phyloP scores from a whole-genome alignment of 495 filamentous ascomycete genomes.

The Aspergillus nanangensis region DNA sequence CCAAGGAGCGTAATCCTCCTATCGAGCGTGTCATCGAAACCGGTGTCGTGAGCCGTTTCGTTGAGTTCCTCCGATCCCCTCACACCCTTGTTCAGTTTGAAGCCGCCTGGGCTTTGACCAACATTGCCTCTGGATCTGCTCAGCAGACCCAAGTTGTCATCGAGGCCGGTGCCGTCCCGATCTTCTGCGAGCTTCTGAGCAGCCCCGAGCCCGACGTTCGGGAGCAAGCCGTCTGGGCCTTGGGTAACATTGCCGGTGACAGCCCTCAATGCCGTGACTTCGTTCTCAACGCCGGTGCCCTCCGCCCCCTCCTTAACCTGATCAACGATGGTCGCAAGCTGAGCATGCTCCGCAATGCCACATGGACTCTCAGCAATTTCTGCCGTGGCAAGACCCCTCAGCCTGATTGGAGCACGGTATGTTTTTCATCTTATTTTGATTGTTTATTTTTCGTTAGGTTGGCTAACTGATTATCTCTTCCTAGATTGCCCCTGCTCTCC shows the following conservation, averaged over 20 bases:
- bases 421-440: background rate
- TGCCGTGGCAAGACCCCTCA: conserved; percentile 99
- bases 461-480: background rate
- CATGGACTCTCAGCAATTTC: conserved; percentile 99
- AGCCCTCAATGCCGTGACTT: conserved; percentile 96
- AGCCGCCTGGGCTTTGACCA: conserved; percentile 98
- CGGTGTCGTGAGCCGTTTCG: conserved; percentile 94
- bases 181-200: conserved; percentile 92
- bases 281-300: conserved; percentile 82
- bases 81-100: conserved; percentile 99
- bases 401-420: conserved; percentile 93
- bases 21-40: conserved; percentile 99
- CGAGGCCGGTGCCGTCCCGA: conserved; percentile 95
- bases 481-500: conserved; percentile 93
- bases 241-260: conserved; percentile 99
- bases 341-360: conserved; percentile 98
- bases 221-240: conserved; percentile 97
- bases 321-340: conserved; percentile 97
- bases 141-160: conserved; percentile 98
- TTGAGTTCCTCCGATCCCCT: conserved; percentile 96
- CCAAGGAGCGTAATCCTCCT: conserved; percentile 97
- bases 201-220: conserved; percentile 98
- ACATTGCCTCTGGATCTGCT: conserved; percentile 97
- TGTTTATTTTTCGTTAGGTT: background rate
- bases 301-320: conserved; percentile 81